A percentile compares a stretch with the other conserved stretches of the same genome.
These are phyloP conservation scores for Crucibulum laeve DNA, from an alignment of 768 basidiomycete species.

Conservation along the genomic window DNA sequence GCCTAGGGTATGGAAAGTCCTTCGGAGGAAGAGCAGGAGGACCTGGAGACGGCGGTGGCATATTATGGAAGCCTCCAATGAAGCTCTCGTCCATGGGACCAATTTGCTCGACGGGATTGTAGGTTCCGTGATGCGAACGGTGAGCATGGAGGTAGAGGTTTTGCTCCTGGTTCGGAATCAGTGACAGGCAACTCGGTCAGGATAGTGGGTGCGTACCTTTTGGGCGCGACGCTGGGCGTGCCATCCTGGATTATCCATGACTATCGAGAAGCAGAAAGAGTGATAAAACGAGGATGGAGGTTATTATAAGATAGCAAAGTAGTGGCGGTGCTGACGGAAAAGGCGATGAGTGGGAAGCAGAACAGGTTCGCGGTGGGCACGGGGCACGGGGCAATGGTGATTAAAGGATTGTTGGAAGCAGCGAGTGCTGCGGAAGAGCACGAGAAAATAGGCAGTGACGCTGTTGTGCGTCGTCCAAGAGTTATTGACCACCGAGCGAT, in stretches of 20 bases:
- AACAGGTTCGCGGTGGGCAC: neutral
- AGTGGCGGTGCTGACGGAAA: neutral
- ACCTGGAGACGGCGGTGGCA: constrained; percentile 29
- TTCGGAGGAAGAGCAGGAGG: constrained; percentile 49
- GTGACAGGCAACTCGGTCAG: neutral
- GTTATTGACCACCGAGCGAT: too few relatives aligned
- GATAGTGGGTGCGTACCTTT: constrained; percentile 32
- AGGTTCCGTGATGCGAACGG: constrained; percentile 32
- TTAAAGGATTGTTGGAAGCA: too few relatives aligned
- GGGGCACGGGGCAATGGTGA: too few relatives aligned
- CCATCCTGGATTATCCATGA: constrained; percentile 80
- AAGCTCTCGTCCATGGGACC: constrained; percentile 58
- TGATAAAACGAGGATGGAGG: neutral
- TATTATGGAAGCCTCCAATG: constrained; percentile 50
- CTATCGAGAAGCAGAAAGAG: neutral
- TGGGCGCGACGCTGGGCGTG: constrained; percentile 60
- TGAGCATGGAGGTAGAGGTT: constrained; percentile 21
- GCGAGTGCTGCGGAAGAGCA: too few relatives aligned
- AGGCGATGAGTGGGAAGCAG: neutral
- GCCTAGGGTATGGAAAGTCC: constrained; percentile 26
- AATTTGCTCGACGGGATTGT: constrained; percentile 41
- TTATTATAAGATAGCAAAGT: too few relatives aligned
- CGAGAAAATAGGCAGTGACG: too few relatives aligned
- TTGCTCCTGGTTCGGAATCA: constrained; percentile 22
- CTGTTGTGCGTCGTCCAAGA: too few relatives aligned